A percentile compares a stretch with the other conserved stretches of the same genome.
phyloP scores from a whole-genome alignment of 2,329 filamentous ascomycete species.

The Myriosclerotinia duriaeana region DNA sequence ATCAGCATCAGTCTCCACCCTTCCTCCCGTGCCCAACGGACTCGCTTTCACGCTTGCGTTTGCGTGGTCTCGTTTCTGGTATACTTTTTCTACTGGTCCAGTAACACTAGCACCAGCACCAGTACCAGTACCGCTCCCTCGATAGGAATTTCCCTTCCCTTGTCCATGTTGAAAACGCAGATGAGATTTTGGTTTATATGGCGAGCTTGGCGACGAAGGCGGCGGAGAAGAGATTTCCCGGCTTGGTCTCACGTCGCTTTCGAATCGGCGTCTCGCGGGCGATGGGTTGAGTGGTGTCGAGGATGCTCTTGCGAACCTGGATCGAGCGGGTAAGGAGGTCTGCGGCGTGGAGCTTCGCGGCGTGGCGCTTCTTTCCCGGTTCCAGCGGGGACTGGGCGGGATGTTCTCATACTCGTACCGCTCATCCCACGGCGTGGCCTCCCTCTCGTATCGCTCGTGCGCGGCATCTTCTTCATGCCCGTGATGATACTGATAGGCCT shows the following conservation, averaged over 20 bases:
- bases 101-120: no score
- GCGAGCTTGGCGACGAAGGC: slow-evolving; percentile 14
- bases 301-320: no score
- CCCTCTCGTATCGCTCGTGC: slow-evolving; percentile 30
- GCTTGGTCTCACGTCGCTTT: neutral
- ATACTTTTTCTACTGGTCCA: slow-evolving; percentile 7
- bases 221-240: neutral
- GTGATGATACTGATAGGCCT: slow-evolving; percentile 59
- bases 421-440: slow-evolving; percentile 32
- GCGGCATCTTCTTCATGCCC: slow-evolving; percentile 31
- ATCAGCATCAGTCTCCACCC: neutral
- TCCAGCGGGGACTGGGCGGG: slow-evolving; percentile 7
- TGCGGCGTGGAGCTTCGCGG: slow-evolving; percentile 14
- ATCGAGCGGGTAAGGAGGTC: neutral
- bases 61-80: neutral
- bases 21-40: slow-evolving; percentile 15
- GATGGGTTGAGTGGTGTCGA: no score
- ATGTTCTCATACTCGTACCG: slow-evolving; percentile 18
- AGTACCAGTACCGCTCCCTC: no score
- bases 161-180: neutral
- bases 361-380: neutral
- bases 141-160: no score
- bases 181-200: slow-evolving; percentile 9
- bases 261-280: no score
- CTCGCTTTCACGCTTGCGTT: slow-evolving; percentile 3